Conservation (phyloP, 768 basidiomycete species). For the Phlegmacium glaucopus region DNA sequence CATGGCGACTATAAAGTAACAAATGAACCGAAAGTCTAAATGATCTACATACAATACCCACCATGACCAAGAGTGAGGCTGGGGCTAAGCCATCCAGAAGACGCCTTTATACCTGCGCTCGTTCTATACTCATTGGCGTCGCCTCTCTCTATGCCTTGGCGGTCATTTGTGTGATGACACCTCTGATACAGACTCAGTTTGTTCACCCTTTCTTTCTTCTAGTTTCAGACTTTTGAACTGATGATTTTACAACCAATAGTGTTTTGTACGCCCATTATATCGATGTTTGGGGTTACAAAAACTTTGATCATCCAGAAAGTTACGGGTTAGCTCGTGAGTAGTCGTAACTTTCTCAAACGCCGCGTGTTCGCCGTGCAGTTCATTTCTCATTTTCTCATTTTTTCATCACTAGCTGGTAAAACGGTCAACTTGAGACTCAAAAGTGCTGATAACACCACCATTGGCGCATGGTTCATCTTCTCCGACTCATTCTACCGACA, state of each 20-base stretch:
- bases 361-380: too few relatives aligned
- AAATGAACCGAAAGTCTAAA: too few relatives aligned
- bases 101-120: slow-evolving; percentile 7
- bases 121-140: slow-evolving; percentile 10
- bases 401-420: slow-evolving; percentile 48
- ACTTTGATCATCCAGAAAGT: slow-evolving; percentile 37
- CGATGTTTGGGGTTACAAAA: slow-evolving; percentile 30
- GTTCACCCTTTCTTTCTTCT: neutral
- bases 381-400: too few relatives aligned
- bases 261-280: slow-evolving; percentile 38
- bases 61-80: slow-evolving; percentile 13
- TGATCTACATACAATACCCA: too few relatives aligned
- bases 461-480: slow-evolving; percentile 70
- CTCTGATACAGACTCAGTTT: slow-evolving; percentile 37
- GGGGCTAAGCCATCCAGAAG: neutral
- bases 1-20: too few relatives aligned
- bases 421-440: slow-evolving; percentile 53
- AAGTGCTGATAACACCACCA: slow-evolving; percentile 58
- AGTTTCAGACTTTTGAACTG: slow-evolving; percentile 1
- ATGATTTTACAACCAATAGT: slow-evolving; percentile 12
- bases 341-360: neutral
- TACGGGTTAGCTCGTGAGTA: slow-evolving; percentile 41
- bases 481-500: slow-evolving; percentile 47
- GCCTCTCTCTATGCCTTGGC: slow-evolving; percentile 15
- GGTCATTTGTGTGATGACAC: slow-evolving; percentile 33